These are phyloP conservation scores for Penicillium rolfsii DNA, from an alignment of 2,329 filamentous ascomycete genomes.

Conservation along the genomic window DNA sequence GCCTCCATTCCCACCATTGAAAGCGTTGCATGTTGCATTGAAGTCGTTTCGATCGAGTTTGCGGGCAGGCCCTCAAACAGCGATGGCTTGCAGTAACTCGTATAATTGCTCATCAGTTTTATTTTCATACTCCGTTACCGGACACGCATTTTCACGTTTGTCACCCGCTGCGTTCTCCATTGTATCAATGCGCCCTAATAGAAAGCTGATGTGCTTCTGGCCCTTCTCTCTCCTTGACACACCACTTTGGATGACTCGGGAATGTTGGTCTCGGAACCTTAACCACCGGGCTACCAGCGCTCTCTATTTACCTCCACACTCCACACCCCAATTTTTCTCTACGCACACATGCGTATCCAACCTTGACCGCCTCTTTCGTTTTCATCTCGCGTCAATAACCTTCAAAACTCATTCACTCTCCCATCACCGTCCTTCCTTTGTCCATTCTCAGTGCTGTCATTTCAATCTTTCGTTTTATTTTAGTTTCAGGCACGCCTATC, in stretches of 20 bases:
- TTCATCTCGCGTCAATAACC: slow-evolving; percentile 8
- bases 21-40: slow-evolving; percentile 13
- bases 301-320: background rate
- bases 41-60: slow-evolving; percentile 28
- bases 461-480: slow-evolving; percentile 6
- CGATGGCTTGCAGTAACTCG: slow-evolving; percentile 25
- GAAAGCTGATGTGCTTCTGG: background rate
- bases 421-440: slow-evolving; percentile 19
- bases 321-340: background rate
- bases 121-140: slow-evolving; percentile 21
- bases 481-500: slow-evolving; percentile 13
- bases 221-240: slow-evolving; percentile 6
- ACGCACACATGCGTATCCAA: slow-evolving; percentile 11
- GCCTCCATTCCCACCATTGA: slow-evolving; percentile 44
- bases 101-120: slow-evolving; percentile 30
- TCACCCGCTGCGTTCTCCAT: background rate
- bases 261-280: background rate
- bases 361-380: slow-evolving; percentile 13
- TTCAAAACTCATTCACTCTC: slow-evolving; percentile 13
- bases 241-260: slow-evolving; percentile 6
- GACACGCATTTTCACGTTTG: slow-evolving; percentile 12
- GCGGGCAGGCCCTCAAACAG: slow-evolving; percentile 32
- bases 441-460: slow-evolving; percentile 13
- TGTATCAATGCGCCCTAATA: background rate
- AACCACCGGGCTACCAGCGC: background rate